phyloP scores from a whole-genome alignment of 2,329 filamentous ascomycete genomes.

The Ophiostoma triangulosporum region DNA sequence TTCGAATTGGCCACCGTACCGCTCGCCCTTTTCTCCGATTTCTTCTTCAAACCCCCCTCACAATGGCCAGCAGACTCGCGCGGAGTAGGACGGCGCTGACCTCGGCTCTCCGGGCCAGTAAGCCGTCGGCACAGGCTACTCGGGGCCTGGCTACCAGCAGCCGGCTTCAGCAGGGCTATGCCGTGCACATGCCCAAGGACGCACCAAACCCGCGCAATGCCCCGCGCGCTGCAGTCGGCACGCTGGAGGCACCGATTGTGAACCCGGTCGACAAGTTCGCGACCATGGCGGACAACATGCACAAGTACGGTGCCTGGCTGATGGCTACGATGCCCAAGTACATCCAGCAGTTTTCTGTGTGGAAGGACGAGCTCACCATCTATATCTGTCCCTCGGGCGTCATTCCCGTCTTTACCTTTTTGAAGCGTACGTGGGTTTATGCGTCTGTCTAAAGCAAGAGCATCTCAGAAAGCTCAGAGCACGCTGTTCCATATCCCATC shows the following conservation, averaged over 20 bases:
- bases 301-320: constrained; percentile 91
- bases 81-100: constrained; percentile 39
- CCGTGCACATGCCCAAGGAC: constrained; percentile 46
- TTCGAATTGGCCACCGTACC: too few species aligned
- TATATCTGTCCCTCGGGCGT: constrained; percentile 82
- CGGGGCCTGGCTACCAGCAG: constrained; percentile 37
- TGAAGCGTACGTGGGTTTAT: constrained; percentile 49
- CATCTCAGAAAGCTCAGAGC: too few species aligned
- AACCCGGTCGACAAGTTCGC: constrained; percentile 91
- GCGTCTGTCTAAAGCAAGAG: too few species aligned
- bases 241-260: constrained; percentile 64
- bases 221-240: constrained; percentile 41
- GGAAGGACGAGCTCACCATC: constrained; percentile 97
- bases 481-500: neutral
- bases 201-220: constrained; percentile 55
- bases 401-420: constrained; percentile 82
- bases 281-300: constrained; percentile 73
- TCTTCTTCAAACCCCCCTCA: constrained; percentile 9
- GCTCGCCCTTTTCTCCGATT: constrained; percentile 23
- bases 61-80: constrained; percentile 48
- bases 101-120: constrained; percentile 41
- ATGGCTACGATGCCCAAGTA: constrained; percentile 97
- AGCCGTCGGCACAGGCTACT: constrained; percentile 26
- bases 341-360: constrained; percentile 97
- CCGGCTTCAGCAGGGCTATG: constrained; percentile 26